Conservation (phyloP, 1,284 basidiomycete species). For the Ceraceosorus bombacis region DNA sequence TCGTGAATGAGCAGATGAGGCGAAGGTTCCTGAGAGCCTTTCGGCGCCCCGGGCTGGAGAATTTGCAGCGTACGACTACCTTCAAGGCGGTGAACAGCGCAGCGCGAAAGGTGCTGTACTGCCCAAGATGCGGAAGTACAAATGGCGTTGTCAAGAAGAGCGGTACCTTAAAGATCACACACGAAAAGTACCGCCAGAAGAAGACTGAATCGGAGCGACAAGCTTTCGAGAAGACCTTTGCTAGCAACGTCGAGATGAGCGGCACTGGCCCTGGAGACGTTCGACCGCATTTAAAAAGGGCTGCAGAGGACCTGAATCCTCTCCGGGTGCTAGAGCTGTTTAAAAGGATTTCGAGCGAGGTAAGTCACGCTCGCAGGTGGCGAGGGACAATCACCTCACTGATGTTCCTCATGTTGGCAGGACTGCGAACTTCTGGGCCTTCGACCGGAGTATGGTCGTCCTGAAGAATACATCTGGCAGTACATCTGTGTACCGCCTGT, state of each 20-base stretch:
- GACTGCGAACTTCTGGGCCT: conserved; percentile 92
- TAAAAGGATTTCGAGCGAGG: conserved; percentile 74
- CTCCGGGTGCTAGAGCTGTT: conserved; percentile 90
- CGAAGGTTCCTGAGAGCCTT: conserved; percentile 78
- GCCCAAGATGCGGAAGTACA: conserved; percentile 82
- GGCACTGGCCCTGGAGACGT: conserved; percentile 69
- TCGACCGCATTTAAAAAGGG: conserved; percentile 75
- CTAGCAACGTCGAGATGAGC: conserved; percentile 62
- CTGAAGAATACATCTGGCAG: conserved; percentile 98
- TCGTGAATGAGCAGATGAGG: conserved; percentile 83
- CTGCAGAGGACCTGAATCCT: conserved; percentile 90
- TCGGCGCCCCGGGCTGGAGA: conserved; percentile 81
- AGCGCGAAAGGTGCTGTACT: conserved; percentile 84
- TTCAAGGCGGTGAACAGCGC: conserved; percentile 81
- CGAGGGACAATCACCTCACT: conserved; percentile 4
- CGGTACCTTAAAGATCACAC: conserved; percentile 87
- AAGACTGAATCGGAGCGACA: conserved; percentile 85
- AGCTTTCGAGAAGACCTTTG: conserved; percentile 77
- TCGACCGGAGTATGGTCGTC: conserved; percentile 78
- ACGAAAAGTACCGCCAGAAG: conserved; percentile 94
- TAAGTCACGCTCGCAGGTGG: conserved; percentile 10
- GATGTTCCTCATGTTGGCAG: conserved; percentile 48
- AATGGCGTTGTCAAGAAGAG: conserved; percentile 97
- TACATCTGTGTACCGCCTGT: conserved; percentile 97
- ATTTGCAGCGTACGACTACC: conserved; percentile 76